Evolutionary conservation across 345 rosid genomes (phyloP).

Genomic region (Firmiana major): DNA sequence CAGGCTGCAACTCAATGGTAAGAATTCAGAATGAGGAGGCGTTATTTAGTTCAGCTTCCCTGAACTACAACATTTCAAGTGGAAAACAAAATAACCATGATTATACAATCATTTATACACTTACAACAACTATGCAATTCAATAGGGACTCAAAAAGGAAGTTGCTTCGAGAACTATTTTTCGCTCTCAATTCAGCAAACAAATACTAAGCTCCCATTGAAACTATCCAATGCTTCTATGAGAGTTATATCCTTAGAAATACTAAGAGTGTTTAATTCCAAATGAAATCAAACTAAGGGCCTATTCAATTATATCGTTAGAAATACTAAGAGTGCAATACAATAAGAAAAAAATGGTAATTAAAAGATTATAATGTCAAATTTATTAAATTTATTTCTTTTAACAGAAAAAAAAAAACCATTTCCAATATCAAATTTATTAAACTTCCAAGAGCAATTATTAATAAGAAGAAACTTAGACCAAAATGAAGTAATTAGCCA

Average conservation of each 20-base stretch:
- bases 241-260: too few species aligned
- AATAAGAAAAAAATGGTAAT: neutral
- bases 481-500: neutral
- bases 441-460: neutral
- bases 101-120: neutral
- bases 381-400: neutral
- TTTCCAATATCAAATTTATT: neutral
- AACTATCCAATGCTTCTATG: neutral
- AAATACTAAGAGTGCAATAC: neutral
- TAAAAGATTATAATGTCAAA: neutral
- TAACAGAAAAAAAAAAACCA: neutral
- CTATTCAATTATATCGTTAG: neutral
- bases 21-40: neutral
- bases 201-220: too few species aligned
- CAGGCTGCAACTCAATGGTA: conserved; percentile 42
- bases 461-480: neutral
- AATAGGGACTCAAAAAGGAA: neutral
- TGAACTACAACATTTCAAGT: neutral
- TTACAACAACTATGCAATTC: neutral
- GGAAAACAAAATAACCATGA: neutral
- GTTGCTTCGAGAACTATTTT: neutral
- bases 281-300: neutral
- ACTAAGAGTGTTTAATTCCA: too few species aligned
- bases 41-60: neutral
- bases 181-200: neutral